Evolutionary conservation across 1,284 basidiomycete species (phyloP).

Genomic region (Vanrija pseudolonga): DNA sequence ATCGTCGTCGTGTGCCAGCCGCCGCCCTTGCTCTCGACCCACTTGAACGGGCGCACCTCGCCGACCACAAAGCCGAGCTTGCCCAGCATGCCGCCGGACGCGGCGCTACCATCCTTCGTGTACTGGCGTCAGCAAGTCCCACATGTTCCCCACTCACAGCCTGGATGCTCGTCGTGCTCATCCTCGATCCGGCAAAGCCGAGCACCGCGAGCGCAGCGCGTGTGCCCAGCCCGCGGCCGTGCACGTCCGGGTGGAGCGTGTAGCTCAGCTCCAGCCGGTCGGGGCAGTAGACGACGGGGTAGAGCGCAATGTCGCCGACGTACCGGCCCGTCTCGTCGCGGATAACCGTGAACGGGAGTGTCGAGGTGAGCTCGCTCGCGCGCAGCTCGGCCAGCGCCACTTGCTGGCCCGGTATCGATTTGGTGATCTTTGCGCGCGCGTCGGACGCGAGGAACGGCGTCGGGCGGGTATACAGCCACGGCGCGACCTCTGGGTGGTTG

Average conservation of each 20-base stretch:
- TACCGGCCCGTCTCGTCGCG: not conserved
- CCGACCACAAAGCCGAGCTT: not conserved
- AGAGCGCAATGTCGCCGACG: not conserved
- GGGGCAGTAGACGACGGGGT: not conserved
- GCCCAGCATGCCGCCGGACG: not conserved
- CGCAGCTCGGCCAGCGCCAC: not conserved
- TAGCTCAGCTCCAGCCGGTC: not conserved
- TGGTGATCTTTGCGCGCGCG: not conserved
- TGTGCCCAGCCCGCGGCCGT: too few species aligned
- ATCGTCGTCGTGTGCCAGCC: not conserved
- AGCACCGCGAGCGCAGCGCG: too few species aligned
- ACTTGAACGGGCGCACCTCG: not conserved
- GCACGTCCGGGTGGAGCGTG: not conserved
- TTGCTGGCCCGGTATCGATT: not conserved
- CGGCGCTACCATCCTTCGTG: not conserved
- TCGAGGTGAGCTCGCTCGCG: not conserved
- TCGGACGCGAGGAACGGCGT: not conserved
- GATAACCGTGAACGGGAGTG: conserved; percentile 1
- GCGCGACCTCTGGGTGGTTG: too few species aligned
- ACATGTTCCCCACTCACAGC: not conserved
- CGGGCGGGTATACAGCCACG: not conserved
- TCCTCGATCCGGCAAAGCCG: too few species aligned
- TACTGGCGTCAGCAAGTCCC: not conserved
- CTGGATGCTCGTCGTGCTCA: not conserved
- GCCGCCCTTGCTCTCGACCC: not conserved